A percentile compares a stretch with the other conserved stretches of the same genome.
phyloP scores from a whole-genome alignment of 2,329 filamentous ascomycete species.

The Diaporthe vaccinii region DNA sequence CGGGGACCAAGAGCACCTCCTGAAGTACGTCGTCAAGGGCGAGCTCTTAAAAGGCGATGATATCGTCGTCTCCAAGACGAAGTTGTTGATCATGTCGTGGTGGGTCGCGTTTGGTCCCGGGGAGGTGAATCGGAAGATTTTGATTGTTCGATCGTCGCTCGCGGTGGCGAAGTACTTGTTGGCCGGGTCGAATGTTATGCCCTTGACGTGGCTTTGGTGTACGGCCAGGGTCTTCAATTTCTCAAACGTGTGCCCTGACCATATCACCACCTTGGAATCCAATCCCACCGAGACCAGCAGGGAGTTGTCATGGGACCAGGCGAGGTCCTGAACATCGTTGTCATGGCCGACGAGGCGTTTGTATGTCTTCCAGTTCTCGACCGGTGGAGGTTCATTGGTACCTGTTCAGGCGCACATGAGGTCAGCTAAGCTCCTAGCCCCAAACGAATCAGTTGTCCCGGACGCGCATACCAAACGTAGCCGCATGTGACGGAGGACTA shows the following conservation, averaged over 20 bases:
- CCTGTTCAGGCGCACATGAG: slow-evolving; percentile 58
- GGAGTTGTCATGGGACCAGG: slow-evolving; percentile 96
- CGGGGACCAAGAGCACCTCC: slow-evolving; percentile 96
- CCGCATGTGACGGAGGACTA: slow-evolving; percentile 80
- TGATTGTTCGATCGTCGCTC: slow-evolving; percentile 96
- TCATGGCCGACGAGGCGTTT: slow-evolving; percentile 95
- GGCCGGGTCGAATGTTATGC: slow-evolving; percentile 97
- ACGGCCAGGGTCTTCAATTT: slow-evolving; percentile 94
- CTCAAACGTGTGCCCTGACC: slow-evolving; percentile 98
- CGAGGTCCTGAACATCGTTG: slow-evolving; percentile 97
- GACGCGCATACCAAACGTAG: slow-evolving; percentile 78
- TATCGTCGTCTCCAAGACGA: slow-evolving; percentile 94
- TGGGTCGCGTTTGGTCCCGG: slow-evolving; percentile 91
- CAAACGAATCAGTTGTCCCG: not conserved
- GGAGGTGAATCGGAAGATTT: slow-evolving; percentile 94
- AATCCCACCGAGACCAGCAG: slow-evolving; percentile 95
- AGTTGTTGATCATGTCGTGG: slow-evolving; percentile 97
- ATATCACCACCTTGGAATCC: slow-evolving; percentile 98
- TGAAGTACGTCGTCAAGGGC: slow-evolving; percentile 95
- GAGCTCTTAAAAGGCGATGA: slow-evolving; percentile 89
- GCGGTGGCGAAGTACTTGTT: slow-evolving; percentile 99
- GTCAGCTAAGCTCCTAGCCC: slow-evolving; percentile 6
- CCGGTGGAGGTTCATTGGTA: slow-evolving; percentile 88
- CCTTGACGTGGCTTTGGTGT: slow-evolving; percentile 98
- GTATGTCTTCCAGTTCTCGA: slow-evolving; percentile 98